These are phyloP conservation scores for Microdochium trichocladiopsis DNA, from an alignment of 2,329 filamentous ascomycete species.

Conservation along the genomic window DNA sequence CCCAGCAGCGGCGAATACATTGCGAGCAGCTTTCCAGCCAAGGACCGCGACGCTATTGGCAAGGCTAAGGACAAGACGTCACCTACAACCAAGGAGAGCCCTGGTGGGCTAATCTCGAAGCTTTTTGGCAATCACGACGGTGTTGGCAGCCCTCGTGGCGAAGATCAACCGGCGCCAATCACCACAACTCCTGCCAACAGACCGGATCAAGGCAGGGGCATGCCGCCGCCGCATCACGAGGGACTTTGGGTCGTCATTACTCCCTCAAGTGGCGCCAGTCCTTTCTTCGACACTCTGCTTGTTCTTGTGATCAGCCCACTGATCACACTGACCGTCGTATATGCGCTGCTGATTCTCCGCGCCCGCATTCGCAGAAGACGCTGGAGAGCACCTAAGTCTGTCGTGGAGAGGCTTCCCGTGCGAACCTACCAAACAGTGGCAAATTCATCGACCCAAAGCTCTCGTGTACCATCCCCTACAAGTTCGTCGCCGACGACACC, in stretches of 20 bases:
- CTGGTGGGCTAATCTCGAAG: constrained; percentile 36
- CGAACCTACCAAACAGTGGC: constrained; percentile 87
- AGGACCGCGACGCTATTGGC: constrained; percentile 19
- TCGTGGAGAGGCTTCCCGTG: constrained; percentile 91
- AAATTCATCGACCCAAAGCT: constrained; percentile 48
- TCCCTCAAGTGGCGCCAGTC: constrained; percentile 80
- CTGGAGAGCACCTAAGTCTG: constrained; percentile 95
- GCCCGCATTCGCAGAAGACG: constrained; percentile 82
- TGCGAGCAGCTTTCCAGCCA: constrained; percentile 23
- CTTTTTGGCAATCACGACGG: constrained; percentile 39
- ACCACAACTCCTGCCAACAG: constrained; percentile 13
- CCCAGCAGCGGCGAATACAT: constrained; percentile 68
- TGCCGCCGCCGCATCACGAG: constrained; percentile 47
- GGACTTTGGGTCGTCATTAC: constrained; percentile 96
- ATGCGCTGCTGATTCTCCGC: constrained; percentile 78
- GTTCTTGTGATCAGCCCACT: constrained; percentile 93
- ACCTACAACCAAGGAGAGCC: constrained; percentile 9
- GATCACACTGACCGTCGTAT: constrained; percentile 87
- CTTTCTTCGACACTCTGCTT: constrained; percentile 94
- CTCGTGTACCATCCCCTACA: constrained; percentile 55
- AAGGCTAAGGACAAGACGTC: constrained; percentile 16
- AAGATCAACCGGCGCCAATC: constrained; percentile 17
- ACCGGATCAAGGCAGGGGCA: constrained; percentile 15
- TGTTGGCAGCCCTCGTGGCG: constrained; percentile 18
- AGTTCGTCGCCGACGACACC: constrained; percentile 71